Evolutionary conservation across 768 basidiomycete species (phyloP).

Genomic region (Piloderma croceum): DNA sequence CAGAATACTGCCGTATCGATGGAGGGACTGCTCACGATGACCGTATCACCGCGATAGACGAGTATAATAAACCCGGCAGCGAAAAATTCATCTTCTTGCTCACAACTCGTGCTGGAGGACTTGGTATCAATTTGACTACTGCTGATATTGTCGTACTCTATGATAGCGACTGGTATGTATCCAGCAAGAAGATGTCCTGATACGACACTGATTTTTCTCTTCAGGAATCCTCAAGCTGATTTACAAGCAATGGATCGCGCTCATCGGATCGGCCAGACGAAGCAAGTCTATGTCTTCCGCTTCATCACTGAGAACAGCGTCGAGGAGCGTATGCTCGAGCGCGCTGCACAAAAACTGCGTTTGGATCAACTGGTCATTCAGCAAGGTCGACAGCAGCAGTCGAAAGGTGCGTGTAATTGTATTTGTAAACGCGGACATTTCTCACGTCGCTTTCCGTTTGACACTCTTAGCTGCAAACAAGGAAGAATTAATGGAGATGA

Average conservation of each 20-base stretch:
- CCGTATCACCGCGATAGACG: conserved; percentile 92
- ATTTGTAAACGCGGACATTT: background rate
- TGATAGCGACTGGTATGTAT: conserved; percentile 93
- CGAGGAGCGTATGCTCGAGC: conserved; percentile 91
- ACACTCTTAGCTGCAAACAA: conserved; percentile 80
- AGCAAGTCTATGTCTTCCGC: conserved; percentile 96
- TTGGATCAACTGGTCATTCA: conserved; percentile 96
- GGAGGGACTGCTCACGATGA: conserved; percentile 96
- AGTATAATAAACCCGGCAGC: conserved; percentile 90
- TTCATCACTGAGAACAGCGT: conserved; percentile 95
- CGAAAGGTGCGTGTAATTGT: conserved; percentile 53
- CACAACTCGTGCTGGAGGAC: conserved; percentile 92
- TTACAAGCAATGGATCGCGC: conserved; percentile 98
- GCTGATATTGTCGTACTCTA: conserved; percentile 95
- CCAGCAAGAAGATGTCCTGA: too few relatives aligned
- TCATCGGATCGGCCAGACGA: conserved; percentile 94
- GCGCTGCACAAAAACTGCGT: conserved; percentile 91
- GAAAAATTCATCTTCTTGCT: conserved; percentile 97
- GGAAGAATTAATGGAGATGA: conserved; percentile 97
- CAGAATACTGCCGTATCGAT: conserved; percentile 96
- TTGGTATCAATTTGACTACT: conserved; percentile 93
- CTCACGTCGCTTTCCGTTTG: conserved; percentile 3
- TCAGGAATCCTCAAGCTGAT: conserved; percentile 97
- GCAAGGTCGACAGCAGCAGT: conserved; percentile 79
- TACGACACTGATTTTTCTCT: conserved; percentile 16